Evolutionary conservation across 192 early-diverging fungal species (phyloP).

Genomic region (Coemansia sp.): DNA sequence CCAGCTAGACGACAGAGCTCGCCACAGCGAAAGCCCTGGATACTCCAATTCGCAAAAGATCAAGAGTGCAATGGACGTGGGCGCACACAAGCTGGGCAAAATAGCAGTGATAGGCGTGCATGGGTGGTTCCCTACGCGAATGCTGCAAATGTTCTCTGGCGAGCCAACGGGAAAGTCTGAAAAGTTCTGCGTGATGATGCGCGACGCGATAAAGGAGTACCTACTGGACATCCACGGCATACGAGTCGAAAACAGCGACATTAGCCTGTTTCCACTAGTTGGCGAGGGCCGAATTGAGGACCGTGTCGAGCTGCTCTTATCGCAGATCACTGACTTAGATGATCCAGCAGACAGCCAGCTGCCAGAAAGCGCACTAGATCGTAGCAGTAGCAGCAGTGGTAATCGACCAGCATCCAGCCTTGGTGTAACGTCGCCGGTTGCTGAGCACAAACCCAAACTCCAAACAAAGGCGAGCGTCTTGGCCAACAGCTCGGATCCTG

Average conservation of each 20-base stretch:
- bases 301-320: conserved; percentile 80
- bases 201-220: conserved; percentile 62
- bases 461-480: conserved; percentile 3
- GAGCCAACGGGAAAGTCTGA: conserved; percentile 91
- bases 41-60: conserved; percentile 15
- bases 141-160: conserved; percentile 75
- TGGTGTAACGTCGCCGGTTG: background rate
- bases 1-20: conserved; percentile 1
- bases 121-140: conserved; percentile 85
- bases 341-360: background rate
- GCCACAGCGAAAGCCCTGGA: background rate
- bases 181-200: conserved; percentile 90
- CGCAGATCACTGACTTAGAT: conserved; percentile 61
- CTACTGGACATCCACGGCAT: conserved; percentile 58
- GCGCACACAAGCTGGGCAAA: conserved; percentile 33
- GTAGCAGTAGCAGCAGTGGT: background rate
- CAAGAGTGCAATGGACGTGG: conserved; percentile 26
- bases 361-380: background rate
- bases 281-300: conserved; percentile 91
- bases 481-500: background rate
- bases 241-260: conserved; percentile 44
- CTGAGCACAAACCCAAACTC: conserved; percentile 12
- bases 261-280: conserved; percentile 83
- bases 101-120: conserved; percentile 87
- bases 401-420: conserved; percentile 7